These are phyloP conservation scores for Penstemon newberryi DNA, from an alignment of 257 asterid genomes.

Conservation along the genomic window DNA sequence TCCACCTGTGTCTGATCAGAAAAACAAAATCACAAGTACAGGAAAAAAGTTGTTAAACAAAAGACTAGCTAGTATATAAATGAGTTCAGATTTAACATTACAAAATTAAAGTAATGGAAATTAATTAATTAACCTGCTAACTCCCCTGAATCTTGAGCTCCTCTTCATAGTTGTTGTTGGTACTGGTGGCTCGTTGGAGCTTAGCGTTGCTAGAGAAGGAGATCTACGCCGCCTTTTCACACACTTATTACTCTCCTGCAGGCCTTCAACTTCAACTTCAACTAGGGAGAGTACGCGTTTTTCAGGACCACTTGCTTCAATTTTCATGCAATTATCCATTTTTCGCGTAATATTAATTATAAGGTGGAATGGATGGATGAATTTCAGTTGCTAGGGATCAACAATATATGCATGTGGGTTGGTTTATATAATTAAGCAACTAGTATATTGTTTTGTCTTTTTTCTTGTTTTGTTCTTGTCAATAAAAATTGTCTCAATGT, in stretches of 20 bases:
- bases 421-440: constrained; percentile 6
- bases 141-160: constrained; percentile 86
- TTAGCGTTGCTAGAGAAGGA: constrained; percentile 30
- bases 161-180: constrained; percentile 48
- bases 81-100: not conserved
- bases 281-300: constrained; percentile 34
- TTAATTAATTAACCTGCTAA: constrained; percentile 48
- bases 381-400: not conserved
- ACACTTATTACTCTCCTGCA: constrained; percentile 34
- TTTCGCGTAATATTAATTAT: constrained; percentile 12
- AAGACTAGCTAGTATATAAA: not conserved
- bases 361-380: not conserved
- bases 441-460: not conserved
- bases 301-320: constrained; percentile 30
- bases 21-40: not conserved
- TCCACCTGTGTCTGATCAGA: constrained; percentile 69
- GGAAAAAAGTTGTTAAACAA: not conserved
- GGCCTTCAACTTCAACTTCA: constrained; percentile 1
- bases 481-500: constrained; percentile 14
- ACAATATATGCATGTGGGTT: not conserved
- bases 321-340: constrained; percentile 35
- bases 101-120: not conserved
- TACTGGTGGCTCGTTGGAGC: constrained; percentile 11
- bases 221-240: constrained; percentile 60
- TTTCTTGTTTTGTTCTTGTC: constrained; percentile 26